Conservation (phyloP, 257 asterid genomes). For the Primulina tabacum region DNA sequence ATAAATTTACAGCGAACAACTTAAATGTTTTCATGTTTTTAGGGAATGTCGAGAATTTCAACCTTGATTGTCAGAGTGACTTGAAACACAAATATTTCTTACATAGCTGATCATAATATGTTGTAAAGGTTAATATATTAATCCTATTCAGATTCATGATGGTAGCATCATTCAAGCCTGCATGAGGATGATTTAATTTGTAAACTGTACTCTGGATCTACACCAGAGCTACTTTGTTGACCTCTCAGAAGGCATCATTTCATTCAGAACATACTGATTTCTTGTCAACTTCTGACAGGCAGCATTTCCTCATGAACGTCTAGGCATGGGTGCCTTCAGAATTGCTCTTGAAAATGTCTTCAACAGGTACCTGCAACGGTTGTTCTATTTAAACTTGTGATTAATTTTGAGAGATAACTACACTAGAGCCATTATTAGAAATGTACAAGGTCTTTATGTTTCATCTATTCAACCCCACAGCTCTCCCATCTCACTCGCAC, state of each 20-base stretch:
- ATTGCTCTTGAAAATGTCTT: slow-evolving; percentile 62
- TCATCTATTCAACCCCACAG: neutral
- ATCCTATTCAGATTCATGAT: neutral
- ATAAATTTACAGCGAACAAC: neutral
- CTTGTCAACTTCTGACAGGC: slow-evolving; percentile 38
- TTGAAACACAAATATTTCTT: neutral
- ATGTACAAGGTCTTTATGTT: neutral
- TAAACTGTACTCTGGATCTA: neutral
- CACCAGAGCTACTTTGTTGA: neutral
- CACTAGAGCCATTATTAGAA: neutral
- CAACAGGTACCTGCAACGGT: slow-evolving; percentile 40
- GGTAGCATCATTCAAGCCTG: neutral
- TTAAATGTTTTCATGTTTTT: neutral
- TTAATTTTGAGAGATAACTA: neutral
- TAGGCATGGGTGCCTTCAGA: slow-evolving; percentile 69
- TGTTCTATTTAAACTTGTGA: neutral
- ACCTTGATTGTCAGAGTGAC: neutral
- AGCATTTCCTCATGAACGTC: slow-evolving; percentile 64
- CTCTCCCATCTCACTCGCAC: neutral
- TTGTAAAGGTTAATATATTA: neutral
- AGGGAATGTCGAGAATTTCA: neutral
- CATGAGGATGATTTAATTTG: slow-evolving; percentile 3
- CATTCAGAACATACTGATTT: slow-evolving; percentile 13
- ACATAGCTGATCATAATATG: neutral
- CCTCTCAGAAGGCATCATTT: slow-evolving; percentile 12